Base-by-base conservation (phyloP, 768 basidiomycete genomes). In the Termitomyces eurrhizus region DNA sequence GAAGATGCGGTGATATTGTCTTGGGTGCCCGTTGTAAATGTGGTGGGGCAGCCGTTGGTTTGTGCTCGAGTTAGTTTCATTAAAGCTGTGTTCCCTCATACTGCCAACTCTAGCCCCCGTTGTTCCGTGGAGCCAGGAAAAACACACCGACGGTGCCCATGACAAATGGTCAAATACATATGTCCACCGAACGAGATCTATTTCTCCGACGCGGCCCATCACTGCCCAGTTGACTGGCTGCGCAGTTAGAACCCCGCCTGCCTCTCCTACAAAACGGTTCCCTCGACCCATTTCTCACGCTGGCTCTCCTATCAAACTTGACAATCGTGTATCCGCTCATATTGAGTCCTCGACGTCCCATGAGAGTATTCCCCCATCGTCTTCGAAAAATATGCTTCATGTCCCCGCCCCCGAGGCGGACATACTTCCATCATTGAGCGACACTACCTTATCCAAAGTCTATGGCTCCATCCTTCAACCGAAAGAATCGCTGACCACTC, bases 121-220 rank as follows among this genome's bases (percentile, higher is more conserved):
- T 35, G 80, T 92, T 13, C 77, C 85, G 55, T 93, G 88, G 86
- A 85, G 79, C 63, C 78, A 78, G 61, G 71, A 67, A 13, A 71
- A 77, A 24, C 65, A 77, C 13, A 75, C 78, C 60, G 75, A 75
- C 50, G 69, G 74, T 49, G 68, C 71, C 53, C 77, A 83, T 57
- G 92, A 93, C 70, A 83, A 78, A 66, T 94, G 92, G 92, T 87
- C 89, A 1, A 86, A 86, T 70, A 93, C 88, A 46, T 93, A 90
- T 69, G 84, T 89, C 29, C 79, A 83, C 42, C 77, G 74, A 64
- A 79, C 85, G 56, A 77, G 73, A 60, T 77, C 71, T 54, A 58
- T 65, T 16, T 70, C 85, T n/a, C 79, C 82, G 16, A 71, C 73
- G 21, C 70, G 71, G 57, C 66, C 77, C 48, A 71, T 66, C 66